Evolutionary conservation across 1,139 yeast species (phyloP).

Genomic region (Saccharomyces hybrid): DNA sequence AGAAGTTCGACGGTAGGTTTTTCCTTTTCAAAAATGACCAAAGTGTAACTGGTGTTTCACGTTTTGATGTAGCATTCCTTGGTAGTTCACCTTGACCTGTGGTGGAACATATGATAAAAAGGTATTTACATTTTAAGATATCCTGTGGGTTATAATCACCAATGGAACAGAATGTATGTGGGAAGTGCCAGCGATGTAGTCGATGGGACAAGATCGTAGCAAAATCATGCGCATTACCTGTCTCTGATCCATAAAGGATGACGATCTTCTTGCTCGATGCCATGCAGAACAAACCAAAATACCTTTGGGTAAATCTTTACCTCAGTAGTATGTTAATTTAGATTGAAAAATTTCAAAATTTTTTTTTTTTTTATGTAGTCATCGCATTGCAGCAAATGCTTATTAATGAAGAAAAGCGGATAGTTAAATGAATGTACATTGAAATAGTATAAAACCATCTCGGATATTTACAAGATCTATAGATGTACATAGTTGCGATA

Average conservation of each 20-base stretch:
- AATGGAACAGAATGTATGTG: conserved; percentile 45
- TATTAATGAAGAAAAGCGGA: conserved; percentile 52
- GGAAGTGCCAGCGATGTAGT: conserved; percentile 49
- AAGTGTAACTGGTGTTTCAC: conserved; percentile 36
- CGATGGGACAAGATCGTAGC: conserved; percentile 57
- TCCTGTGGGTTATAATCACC: conserved; percentile 55
- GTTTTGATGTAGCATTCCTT: conserved; percentile 44
- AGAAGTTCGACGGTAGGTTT: conserved; percentile 56
- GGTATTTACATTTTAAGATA: conserved; percentile 42
- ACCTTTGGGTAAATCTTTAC: not conserved
- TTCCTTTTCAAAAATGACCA: conserved; percentile 67
- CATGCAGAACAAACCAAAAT: not conserved
- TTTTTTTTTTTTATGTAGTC: conserved; percentile 4
- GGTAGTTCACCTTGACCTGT: conserved; percentile 97
- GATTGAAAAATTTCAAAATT: not conserved
- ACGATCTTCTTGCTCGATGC: conserved; percentile 34
- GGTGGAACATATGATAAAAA: conserved; percentile 74
- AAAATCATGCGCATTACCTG: conserved; percentile 85
- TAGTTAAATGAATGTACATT: conserved; percentile 39
- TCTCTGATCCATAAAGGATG: conserved; percentile 82
- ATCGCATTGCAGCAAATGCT: conserved; percentile 49
- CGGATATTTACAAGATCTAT: conserved; percentile 7
- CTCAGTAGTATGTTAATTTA: not conserved
- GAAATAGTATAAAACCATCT: not conserved
- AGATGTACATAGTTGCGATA: not conserved